phyloP scores from a whole-genome alignment of 139 green algal species.

The Chlorella vulgaris region DNA sequence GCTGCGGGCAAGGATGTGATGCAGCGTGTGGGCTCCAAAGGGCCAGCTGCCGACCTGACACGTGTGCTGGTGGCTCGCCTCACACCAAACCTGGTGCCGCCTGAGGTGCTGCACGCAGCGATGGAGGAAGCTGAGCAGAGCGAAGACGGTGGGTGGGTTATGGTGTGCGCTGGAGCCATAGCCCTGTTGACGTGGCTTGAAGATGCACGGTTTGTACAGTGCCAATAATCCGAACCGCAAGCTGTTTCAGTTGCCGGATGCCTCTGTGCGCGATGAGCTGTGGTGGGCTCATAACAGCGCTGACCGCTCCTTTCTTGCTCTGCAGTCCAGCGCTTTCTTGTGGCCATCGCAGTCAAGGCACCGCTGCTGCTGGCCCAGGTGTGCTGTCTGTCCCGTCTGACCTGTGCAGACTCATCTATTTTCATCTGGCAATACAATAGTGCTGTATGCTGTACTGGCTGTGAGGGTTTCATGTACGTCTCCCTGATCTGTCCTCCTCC shows the following conservation, averaged over 20 bases:
- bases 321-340: constrained; percentile 37
- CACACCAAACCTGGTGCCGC: constrained; percentile 60
- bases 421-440: background rate
- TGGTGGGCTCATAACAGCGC: background rate
- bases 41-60: constrained; percentile 54
- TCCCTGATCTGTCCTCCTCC: too few relatives aligned
- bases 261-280: too few relatives aligned
- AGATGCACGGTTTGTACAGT: too few relatives aligned
- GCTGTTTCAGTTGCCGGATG: too few relatives aligned
- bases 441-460: background rate
- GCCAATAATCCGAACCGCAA: too few relatives aligned
- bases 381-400: background rate
- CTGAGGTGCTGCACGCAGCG: constrained; percentile 55
- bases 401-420: background rate
- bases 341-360: constrained; percentile 22
- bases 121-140: constrained; percentile 34
- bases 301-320: background rate
- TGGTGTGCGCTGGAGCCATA: too few relatives aligned
- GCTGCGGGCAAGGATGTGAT: constrained; percentile 64
- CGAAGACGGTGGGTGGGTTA: constrained; percentile 2
- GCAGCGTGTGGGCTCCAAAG: constrained; percentile 65
- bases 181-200: too few relatives aligned
- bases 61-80: constrained; percentile 50
- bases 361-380: constrained; percentile 45
- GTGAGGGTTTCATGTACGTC: background rate